Evolutionary conservation across 208 protist genomes (phyloP), one percentile per base, ranked within the genome.

Genomic region (Plasmodiophora brassicae): DNA sequence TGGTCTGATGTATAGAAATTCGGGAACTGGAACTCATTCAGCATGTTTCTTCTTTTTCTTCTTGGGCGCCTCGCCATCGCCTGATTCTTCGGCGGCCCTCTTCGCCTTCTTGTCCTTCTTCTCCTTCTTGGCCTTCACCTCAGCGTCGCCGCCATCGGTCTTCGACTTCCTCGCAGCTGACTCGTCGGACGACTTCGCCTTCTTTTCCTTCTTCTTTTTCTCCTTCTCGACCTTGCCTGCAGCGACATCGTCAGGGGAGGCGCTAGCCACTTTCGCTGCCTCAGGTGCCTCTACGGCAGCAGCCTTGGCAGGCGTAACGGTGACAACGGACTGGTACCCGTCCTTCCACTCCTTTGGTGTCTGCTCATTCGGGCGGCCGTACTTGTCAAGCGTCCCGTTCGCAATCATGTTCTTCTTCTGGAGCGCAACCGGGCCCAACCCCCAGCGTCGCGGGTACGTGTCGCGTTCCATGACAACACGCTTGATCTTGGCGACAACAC

Each of bases 381-480:
- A 97, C 94, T 99, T 99, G 93, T 99, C 97, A 25, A 99, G 93
- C 84, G 39, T 89, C 35, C 89, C 88, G 36, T 95, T 95, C 91
- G 95, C 94, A 90, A 98, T 98, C 92, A 99, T 93, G 43, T 93
- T 92, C 91, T 98, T 98, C 95, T 99, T 99, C 91, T 96, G 93
- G 50, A 95, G 90, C 10, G 97, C 97, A 84, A 96, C 90, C 25
- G 94, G 91, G 44, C 89, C 98, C 0, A 99, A 92, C 88, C 98
- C 98, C 98, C 98, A 99, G 46, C 95, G 92, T 45, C 96, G 94
- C 32, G 98, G 98, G 93, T 99, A 99, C 0, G 97, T 98, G 91
- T 99, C 97, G 72, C 98, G 94, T 88, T 99, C 98, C 98, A 99
- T 99, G 85, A 99, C 98, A 36, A 99, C 98, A 88, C 98, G 95